Percentiles rank a stretch among this genome's conserved stretches.
Evolutionary conservation across 345 rosid species (phyloP).

Genomic region (Kandelia obovata): DNA sequence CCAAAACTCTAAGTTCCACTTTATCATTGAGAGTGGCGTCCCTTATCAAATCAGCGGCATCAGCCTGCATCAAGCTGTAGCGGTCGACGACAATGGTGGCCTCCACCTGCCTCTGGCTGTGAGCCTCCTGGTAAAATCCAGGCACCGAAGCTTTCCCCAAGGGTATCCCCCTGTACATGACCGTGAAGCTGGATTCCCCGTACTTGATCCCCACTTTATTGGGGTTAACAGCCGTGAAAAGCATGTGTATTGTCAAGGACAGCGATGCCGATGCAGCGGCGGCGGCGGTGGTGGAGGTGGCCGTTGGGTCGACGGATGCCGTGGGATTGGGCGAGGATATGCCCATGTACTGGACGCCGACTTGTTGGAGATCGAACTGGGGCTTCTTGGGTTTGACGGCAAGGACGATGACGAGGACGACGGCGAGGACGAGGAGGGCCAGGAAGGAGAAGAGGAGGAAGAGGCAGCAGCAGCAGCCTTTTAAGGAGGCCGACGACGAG

Average conservation of each 20-base stretch:
- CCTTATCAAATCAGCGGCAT: conserved; percentile 66
- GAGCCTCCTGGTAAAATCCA: conserved; percentile 87
- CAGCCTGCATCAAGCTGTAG: conserved; percentile 73
- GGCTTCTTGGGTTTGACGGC: conserved; percentile 98
- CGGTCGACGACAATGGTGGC: conserved; percentile 82
- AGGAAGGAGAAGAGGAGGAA: conserved; percentile 83
- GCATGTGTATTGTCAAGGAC: conserved; percentile 66
- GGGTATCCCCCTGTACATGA: conserved; percentile 90
- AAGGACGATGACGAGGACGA: conserved; percentile 66
- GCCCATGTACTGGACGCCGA: conserved; percentile 87
- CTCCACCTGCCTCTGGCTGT: conserved; percentile 64
- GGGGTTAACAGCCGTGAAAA: conserved; percentile 87
- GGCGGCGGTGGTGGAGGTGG: conserved; percentile 22
- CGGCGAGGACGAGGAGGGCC: conserved; percentile 64
- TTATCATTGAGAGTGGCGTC: conserved; percentile 87
- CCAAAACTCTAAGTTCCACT: conserved; percentile 73
- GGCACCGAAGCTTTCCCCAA: conserved; percentile 85
- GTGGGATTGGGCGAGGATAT: conserved; percentile 44
- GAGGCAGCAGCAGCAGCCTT: conserved; percentile 97
- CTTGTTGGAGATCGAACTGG: conserved; percentile 97
- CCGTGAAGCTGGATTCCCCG: conserved; percentile 90
- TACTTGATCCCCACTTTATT: conserved; percentile 97
- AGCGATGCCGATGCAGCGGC: conserved; percentile 44
- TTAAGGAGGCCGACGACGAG: conserved; percentile 75
- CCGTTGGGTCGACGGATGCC: conserved; percentile 40